Evolutionary conservation across 441 rosid species (phyloP), one percentile per base, ranked within the genome.

Genomic region (Corymbia citriodora): DNA sequence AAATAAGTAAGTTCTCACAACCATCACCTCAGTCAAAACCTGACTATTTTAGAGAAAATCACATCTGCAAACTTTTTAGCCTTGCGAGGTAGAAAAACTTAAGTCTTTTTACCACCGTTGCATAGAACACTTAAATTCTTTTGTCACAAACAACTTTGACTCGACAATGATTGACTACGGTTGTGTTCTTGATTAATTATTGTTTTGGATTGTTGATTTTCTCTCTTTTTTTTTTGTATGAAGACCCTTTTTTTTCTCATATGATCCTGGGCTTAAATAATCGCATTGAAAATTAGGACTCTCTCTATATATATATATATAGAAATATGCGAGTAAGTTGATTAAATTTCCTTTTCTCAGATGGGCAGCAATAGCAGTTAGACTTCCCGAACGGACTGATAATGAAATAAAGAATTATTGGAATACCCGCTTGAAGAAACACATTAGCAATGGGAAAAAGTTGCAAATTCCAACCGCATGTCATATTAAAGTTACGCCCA

Each of bases 1-100:
- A 82, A 96, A 94, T 89, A 96, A 93, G 97, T 94, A 89, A 65
- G 74, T n/a, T n/a, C 9, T 19, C 74, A n/a, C 18, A n/a, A 63
- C 33, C 40, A 65, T n/a, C 10, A 65, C 74, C 40, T 65, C 74
- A 4, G 74, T 65, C 40, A 65, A 65, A 65, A 65, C 36, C 18
- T 65, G 21, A 63, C 17, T 63, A 63, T 13, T 15, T 65, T 65
- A 31, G 31, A 65, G 36, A n/a, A 15, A 65, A 65, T n/a, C 74
- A n/a, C 36, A 18, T 65, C 74, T 8, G 36, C 74, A 10, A 65
- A 65, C n/a, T 65, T 15, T n/a, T 65, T n/a, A 65, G 40, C 40
- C 74, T 65, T 7, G 36, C 40, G 3, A 65, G 7, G 74, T 4
- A 18, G 74, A 65, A 16, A 65, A 65, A 15, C 0, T 65, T n/a